Base-by-base conservation (phyloP, 345 rosid species). In the Alliaria petiolata region DNA sequence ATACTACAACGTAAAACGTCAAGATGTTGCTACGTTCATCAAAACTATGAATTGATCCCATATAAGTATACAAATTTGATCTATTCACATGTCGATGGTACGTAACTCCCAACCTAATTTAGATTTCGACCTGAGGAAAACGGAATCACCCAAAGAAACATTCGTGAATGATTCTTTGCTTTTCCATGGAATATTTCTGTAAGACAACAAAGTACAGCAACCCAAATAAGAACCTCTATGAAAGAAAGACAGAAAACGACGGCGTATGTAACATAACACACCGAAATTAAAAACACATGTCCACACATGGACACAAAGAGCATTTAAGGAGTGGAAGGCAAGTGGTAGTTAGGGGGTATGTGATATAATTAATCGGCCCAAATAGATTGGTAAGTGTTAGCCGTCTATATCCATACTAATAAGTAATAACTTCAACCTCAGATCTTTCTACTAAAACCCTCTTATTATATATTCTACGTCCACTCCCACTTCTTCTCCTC, bases 341-440 rank as follows among this genome's bases (percentile, higher is more conserved):
- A 74, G 67, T 67, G 60, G 79, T 69, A 19, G 74, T 75, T 75
- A 68, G 79, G 51, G 59, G 16, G 65, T 67, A 74, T 74, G 69
- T 45, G 69, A 61, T 16, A 50, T 44, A 60, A 75, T 60, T 43
- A 61, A 75, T 53, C 67, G 62, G 57, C 49, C 55, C 56, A 52
- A 75, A 67, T 60, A 67, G 56, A 75, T 35, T 67, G 78, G 74
- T 60, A 75, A 67, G 49, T 67, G 26, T 34, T 75, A 75, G 63
- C 73, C 56, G 50, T 75, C 73, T 43, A 31, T 43, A 16, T 39
- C 67, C 68, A 51, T 60, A 6, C 74, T 57, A 16, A 40, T 51
- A 20, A 60, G 13, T 9, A 22, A 1, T 22, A n/a, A 58, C 62
- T 67, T 47, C 71, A 19, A 39, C 57, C 49, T 72, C 62, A 45